Base-by-base conservation (phyloP, 2,329 filamentous ascomycete genomes). In the Ascochyta koolunga region DNA sequence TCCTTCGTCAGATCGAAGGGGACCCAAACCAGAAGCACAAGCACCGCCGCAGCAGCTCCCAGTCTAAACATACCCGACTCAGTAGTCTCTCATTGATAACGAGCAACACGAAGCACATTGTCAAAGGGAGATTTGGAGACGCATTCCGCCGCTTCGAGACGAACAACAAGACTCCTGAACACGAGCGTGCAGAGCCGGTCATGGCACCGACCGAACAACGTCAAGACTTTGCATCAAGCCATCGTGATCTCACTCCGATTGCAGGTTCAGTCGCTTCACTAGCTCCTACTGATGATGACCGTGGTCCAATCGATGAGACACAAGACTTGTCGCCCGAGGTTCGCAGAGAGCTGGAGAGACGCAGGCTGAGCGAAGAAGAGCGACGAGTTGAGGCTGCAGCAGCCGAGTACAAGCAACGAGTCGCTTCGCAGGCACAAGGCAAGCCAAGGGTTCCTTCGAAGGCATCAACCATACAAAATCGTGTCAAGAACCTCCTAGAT, bases 121-220 rank as follows among this genome's bases (percentile, higher is more conserved):
- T 97, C n/a, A 88, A 87, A 5, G 90, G 92, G 21, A 91, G 89
- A 64, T 97, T 98, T 72, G 91, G 93, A 0, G 93, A 97, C 66
- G 93, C 93, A 3, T 97, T 98, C 77, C 91, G 93, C 68, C 85
- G 89, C 5, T 98, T 98, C 64, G 95, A 99, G 73, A 82, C 79
- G 21, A 83, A 80, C 54, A 58, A 56, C 39, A 65, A 61, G 49
- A 65, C 55, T 16, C 54, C 57, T 27, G 68, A 72, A 19, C 61
- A 66, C 24, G 68, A 67, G 27, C 69, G 63, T 21, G 56, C 64
- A 15, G 62, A 71, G 35, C 62, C 67, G 19, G 60, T 69, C 10
- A 40, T 67, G 41, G 66, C 69, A 18, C 65, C 68, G 3, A 67
- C 61, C 16, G 66, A 71, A 36, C 60, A 59, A 11, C 42, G 61